Percentiles rank a stretch among this genome's conserved stretches.
Evolutionary conservation across 2,329 filamentous ascomycete species (phyloP).

Genomic region (Venturia asperata): DNA sequence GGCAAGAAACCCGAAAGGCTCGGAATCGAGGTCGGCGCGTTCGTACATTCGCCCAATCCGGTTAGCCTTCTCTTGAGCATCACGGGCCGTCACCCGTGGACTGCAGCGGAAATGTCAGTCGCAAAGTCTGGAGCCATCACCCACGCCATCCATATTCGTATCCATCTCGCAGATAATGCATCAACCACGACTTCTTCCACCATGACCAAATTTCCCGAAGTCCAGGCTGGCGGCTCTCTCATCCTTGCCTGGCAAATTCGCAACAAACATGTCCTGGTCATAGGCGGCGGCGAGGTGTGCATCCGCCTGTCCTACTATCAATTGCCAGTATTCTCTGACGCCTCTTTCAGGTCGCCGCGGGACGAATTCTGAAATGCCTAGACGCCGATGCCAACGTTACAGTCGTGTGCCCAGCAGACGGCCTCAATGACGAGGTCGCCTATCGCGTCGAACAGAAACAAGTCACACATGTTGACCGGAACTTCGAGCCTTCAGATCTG

Average conservation of each 20-base stretch:
- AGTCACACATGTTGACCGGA: slow-evolving; percentile 69
- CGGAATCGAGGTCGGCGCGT: too few species aligned
- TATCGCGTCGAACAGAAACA: slow-evolving; percentile 65
- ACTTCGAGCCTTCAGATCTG: slow-evolving; percentile 81
- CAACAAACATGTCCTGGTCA: slow-evolving; percentile 80
- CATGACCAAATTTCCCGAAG: slow-evolving; percentile 56
- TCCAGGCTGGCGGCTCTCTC: slow-evolving; percentile 85
- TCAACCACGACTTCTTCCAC: background rate
- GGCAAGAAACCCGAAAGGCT: too few species aligned
- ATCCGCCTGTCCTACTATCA: background rate
- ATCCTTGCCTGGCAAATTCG: slow-evolving; percentile 95
- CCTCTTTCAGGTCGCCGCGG: slow-evolving; percentile 72
- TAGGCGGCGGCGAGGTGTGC: slow-evolving; percentile 84
- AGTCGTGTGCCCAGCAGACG: slow-evolving; percentile 70
- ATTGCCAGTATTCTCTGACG: slow-evolving; percentile 17
- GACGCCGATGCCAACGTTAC: slow-evolving; percentile 90
- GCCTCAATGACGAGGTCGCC: slow-evolving; percentile 82
- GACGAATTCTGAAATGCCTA: slow-evolving; percentile 86
- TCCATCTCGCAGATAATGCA: background rate
- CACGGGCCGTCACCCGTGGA: too few species aligned
- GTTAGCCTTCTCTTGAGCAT: background rate
- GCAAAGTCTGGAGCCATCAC: background rate
- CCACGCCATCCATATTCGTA: background rate
- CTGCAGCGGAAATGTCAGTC: slow-evolving; percentile 6
- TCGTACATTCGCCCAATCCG: background rate